phyloP scores from a whole-genome alignment of 2,329 filamentous ascomycete genomes.

The Colletotrichum costaricense region DNA sequence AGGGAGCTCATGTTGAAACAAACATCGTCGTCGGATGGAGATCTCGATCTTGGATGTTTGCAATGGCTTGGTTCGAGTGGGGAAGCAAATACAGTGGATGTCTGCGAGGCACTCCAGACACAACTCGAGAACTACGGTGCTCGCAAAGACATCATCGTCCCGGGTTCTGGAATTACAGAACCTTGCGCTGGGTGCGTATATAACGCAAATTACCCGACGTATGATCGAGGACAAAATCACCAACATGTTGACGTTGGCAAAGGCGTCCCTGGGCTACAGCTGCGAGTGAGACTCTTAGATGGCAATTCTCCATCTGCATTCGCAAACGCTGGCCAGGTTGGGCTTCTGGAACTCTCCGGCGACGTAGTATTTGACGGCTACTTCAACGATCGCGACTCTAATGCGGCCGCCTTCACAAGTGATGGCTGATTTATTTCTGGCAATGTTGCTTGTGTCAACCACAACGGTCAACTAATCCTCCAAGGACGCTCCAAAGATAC shows the following conservation, averaged over 20 bases:
- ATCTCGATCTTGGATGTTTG: neutral
- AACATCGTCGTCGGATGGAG: neutral
- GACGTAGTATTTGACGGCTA: neutral
- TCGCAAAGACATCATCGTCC: neutral
- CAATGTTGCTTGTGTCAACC: neutral
- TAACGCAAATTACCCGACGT: neutral
- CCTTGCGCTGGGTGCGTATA: neutral
- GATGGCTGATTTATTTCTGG: neutral
- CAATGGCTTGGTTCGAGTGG: neutral
- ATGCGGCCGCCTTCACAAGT: neutral
- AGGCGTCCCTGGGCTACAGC: neutral
- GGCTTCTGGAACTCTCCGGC: neutral
- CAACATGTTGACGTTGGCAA: neutral
- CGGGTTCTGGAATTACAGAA: neutral
- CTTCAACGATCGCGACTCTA: neutral
- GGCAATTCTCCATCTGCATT: neutral
- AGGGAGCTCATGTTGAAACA: neutral
- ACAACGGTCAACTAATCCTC: neutral
- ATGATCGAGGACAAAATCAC: neutral
- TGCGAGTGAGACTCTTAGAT: neutral
- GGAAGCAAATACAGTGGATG: neutral
- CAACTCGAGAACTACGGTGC: neutral
- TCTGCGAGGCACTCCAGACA: no score
- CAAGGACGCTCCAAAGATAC: neutral
- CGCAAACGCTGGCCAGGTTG: neutral